Percentiles rank a stretch among this genome's conserved stretches.
Evolutionary conservation across 306 rosid genomes (phyloP).

Genomic region (Dalbergia cultrata): DNA sequence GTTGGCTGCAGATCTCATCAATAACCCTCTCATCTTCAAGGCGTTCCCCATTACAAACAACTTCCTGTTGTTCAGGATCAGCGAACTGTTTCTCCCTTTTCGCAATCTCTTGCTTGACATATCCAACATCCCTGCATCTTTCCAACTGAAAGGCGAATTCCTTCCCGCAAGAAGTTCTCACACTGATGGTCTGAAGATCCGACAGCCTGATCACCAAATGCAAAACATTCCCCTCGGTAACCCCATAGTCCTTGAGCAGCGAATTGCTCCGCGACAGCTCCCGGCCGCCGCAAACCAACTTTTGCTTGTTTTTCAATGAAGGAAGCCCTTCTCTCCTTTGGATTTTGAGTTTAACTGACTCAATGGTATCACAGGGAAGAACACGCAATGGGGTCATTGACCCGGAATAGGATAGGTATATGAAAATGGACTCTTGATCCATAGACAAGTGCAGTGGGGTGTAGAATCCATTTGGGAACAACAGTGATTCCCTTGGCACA

Average conservation of each 20-base stretch:
- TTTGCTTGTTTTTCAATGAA: constrained; percentile 75
- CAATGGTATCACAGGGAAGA: constrained; percentile 79
- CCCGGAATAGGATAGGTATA: constrained; percentile 69
- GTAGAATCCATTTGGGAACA: constrained; percentile 48
- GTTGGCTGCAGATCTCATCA: constrained; percentile 72
- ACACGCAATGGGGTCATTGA: constrained; percentile 74
- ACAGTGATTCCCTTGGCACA: constrained; percentile 56
- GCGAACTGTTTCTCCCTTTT: constrained; percentile 68
- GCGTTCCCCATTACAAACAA: constrained; percentile 74
- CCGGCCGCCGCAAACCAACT: constrained; percentile 91
- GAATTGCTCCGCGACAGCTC: constrained; percentile 83
- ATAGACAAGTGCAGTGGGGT: constrained; percentile 52
- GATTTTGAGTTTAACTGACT: constrained; percentile 83
- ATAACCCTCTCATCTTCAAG: constrained; percentile 88
- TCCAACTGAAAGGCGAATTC: constrained; percentile 78
- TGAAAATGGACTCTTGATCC: constrained; percentile 63
- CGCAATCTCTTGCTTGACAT: constrained; percentile 82
- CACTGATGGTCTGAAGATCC: constrained; percentile 85
- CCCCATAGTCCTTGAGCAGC: constrained; percentile 82
- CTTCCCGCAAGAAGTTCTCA: constrained; percentile 69
- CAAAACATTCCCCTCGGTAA: constrained; percentile 80
- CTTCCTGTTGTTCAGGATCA: constrained; percentile 83
- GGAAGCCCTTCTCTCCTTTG: constrained; percentile 72
- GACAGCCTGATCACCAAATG: constrained; percentile 85
- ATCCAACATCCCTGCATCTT: constrained; percentile 79